phyloP scores from a whole-genome alignment of 768 basidiomycete species.

The Suillus ampliporus region DNA sequence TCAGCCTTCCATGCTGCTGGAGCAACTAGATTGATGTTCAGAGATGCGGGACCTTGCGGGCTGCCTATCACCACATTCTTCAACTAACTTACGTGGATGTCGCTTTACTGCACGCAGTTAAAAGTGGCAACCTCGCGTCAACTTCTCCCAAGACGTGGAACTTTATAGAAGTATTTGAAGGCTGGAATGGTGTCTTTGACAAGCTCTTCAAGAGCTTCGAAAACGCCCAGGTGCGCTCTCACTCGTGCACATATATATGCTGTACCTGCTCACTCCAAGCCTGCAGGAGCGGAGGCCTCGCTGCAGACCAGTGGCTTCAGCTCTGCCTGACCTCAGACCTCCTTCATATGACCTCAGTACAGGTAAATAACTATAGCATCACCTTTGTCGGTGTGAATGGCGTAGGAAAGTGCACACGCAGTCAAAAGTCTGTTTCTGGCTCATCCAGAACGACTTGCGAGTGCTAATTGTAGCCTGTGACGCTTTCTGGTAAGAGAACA shows the following conservation, averaged over 20 bases:
- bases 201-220: conserved; percentile 75
- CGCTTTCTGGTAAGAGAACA: conserved; percentile 76
- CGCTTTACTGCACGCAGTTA: conserved; percentile 75
- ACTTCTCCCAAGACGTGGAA: conserved; percentile 59
- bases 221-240: conserved; percentile 58
- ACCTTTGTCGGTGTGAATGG: conserved; percentile 99
- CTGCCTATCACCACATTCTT: conserved; percentile 96
- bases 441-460: conserved; percentile 91
- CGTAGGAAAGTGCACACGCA: conserved; percentile 98
- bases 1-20: conserved; percentile 4
- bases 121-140: conserved; percentile 46
- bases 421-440: conserved; percentile 98
- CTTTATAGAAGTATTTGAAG: conserved; percentile 70
- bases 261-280: conserved; percentile 13
- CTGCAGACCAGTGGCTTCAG: conserved; percentile 45
- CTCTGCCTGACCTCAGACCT: conserved; percentile 45
- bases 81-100: conserved; percentile 94
- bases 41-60: conserved; percentile 65
- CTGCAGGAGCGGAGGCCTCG: conserved; percentile 77
- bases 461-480: conserved; percentile 99
- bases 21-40: conserved; percentile 10
- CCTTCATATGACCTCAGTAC: conserved; percentile 66
- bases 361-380: conserved; percentile 80
- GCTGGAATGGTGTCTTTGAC: conserved; percentile 85
- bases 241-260: background rate